Evolutionary conservation across 169 alveolate genomes (phyloP).

Genomic region (Cryptosporidium muris): DNA sequence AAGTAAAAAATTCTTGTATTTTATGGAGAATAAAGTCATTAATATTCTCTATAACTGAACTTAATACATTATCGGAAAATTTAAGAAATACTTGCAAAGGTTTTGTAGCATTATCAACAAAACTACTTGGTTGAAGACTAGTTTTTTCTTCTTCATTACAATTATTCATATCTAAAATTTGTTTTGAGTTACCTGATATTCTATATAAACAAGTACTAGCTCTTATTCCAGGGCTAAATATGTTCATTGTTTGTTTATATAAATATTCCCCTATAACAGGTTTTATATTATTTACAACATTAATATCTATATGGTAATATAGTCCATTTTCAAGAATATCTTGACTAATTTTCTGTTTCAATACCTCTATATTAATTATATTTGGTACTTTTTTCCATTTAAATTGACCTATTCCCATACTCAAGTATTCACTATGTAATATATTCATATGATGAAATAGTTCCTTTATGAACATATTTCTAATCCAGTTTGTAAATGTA

Average conservation of each 20-base stretch:
- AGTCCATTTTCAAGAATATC: slow-evolving; percentile 21
- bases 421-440: slow-evolving; percentile 9
- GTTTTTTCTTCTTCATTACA: neutral
- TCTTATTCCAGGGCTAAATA: slow-evolving; percentile 50
- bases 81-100: slow-evolving; percentile 31
- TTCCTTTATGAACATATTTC: slow-evolving; percentile 12
- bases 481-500: slow-evolving; percentile 44
- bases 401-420: neutral
- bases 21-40: neutral
- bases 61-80: slow-evolving; percentile 54
- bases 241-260: slow-evolving; percentile 14
- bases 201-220: slow-evolving; percentile 62
- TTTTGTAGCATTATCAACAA: slow-evolving; percentile 45
- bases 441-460: slow-evolving; percentile 27
- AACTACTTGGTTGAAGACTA: slow-evolving; percentile 30
- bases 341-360: slow-evolving; percentile 6
- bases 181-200: slow-evolving; percentile 6
- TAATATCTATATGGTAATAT: slow-evolving; percentile 17
- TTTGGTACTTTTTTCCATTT: neutral
- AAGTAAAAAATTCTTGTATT: neutral
- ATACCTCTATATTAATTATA: slow-evolving; percentile 11
- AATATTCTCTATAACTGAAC: slow-evolving; percentile 16
- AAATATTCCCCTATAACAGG: slow-evolving; percentile 12
- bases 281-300: neutral
- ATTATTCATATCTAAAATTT: neutral